These are phyloP conservation scores for Paraphysoderma sedebokerense DNA, from an alignment of 371 early-diverging fungal species.

Conservation along the genomic window DNA sequence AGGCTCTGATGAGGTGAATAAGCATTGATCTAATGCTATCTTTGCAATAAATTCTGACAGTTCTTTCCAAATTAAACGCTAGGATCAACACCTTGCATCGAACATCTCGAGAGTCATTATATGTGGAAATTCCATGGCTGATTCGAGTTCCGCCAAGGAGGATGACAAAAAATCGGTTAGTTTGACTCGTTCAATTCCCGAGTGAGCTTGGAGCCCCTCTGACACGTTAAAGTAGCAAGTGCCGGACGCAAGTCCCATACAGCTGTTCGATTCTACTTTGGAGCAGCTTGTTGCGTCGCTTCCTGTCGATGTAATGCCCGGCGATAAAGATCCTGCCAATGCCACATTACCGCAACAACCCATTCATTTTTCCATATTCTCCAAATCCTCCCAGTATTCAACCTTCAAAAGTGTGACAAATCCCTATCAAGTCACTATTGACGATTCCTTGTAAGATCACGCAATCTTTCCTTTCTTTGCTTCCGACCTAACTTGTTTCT, in stretches of 20 bases:
- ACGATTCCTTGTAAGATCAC: slow-evolving; percentile 27
- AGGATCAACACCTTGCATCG: slow-evolving; percentile 30
- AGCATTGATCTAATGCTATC: neutral
- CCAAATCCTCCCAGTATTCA: slow-evolving; percentile 26
- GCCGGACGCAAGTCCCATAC: slow-evolving; percentile 2
- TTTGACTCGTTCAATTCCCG: neutral
- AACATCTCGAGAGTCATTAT: slow-evolving; percentile 43
- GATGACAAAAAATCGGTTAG: slow-evolving; percentile 16
- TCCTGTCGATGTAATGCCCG: slow-evolving; percentile 70
- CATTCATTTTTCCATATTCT: slow-evolving; percentile 48
- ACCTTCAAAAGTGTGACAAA: slow-evolving; percentile 56
- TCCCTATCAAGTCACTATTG: slow-evolving; percentile 54
- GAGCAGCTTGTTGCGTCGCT: slow-evolving; percentile 13
- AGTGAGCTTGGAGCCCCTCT: neutral
- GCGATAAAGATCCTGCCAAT: slow-evolving; percentile 57
- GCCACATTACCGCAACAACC: slow-evolving; percentile 72
- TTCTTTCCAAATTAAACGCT: neutral
- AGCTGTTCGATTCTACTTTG: slow-evolving; percentile 9
- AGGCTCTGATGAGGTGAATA: slow-evolving; percentile 23
- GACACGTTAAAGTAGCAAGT: neutral
- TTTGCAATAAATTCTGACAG: neutral
- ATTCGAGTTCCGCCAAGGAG: slow-evolving; percentile 14
- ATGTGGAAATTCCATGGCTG: slow-evolving; percentile 53
- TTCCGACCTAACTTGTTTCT: neutral
- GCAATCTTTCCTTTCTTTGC: neutral